Base-by-base conservation (phyloP, 1,284 basidiomycete genomes). In the Leccinum subrobustum region DNA sequence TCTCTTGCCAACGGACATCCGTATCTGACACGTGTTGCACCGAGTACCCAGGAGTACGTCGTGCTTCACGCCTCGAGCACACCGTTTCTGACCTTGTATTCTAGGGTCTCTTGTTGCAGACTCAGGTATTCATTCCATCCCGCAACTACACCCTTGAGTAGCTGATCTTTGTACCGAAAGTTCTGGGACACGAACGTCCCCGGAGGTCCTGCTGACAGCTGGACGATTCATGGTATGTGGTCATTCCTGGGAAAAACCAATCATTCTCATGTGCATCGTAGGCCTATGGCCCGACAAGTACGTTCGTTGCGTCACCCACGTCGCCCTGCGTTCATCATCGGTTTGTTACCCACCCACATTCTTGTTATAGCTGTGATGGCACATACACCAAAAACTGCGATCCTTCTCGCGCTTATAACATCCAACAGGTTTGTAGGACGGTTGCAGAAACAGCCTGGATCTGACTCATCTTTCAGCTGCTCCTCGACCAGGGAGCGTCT, bases 201-300 rank as follows among this genome's bases (percentile, higher is more conserved):
- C 0, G 85, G 84, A 44, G 87, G 88, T 1, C 88, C 90, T 12
- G 66, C 64, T 12, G 69, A 89, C 68, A 88, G 84, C 67, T 92
- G 89, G 89, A 89, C 89, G 0, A 88, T 91, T 62, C 89, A 91
- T 60, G 89, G 88, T 86, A 63, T 29, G 80, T 66, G 20, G 29
- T 60, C 5, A 4, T 20, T 20, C 8, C 20, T 39, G n/a, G 42
- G 39, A 20, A 39, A 18, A 59, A 50, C 14, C 6, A 4, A 1
- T 12, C n/a, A 3, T 63, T 65, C 53, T 67, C 56, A 53, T 59
- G 33, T 20, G 47, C 42, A 44, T 23, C 54, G 11, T 59, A 88
- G 86, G 88, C 56, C 77, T 90, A 52, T 91, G 88, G 88, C 86
- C 88, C 4, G 87, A 90, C 69, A 76, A 87, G 86, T 89, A 64